phyloP scores from a whole-genome alignment of 176 grass and related monocot species.

The Aegilops speltoides region DNA sequence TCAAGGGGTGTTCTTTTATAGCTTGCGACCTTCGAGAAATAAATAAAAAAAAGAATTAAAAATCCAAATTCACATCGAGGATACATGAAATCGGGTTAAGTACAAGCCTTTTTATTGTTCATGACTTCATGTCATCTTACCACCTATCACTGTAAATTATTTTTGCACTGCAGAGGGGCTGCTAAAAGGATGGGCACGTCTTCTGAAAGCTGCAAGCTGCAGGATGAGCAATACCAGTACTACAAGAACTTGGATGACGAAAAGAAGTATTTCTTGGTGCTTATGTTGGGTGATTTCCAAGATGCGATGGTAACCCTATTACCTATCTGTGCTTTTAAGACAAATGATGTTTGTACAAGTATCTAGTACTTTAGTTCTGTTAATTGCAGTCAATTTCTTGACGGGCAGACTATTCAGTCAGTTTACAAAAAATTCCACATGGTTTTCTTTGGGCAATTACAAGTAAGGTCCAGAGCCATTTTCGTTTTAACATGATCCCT shows the following conservation, averaged over 20 bases:
- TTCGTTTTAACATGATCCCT: not conserved
- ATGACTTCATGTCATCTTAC: not conserved
- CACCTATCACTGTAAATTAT: too few species aligned
- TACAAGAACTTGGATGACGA: not conserved
- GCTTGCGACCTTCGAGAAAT: too few species aligned
- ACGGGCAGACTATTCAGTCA: not conserved
- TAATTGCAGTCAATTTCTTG: not conserved
- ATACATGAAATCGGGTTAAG: not conserved
- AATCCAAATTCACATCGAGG: not conserved
- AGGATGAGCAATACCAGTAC: not conserved
- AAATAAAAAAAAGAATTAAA: not conserved
- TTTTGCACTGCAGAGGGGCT: not conserved
- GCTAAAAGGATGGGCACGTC: not conserved
- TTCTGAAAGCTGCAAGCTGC: not conserved
- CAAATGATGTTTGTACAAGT: not conserved
- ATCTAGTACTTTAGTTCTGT: not conserved
- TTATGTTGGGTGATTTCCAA: slow-evolving; percentile 1
- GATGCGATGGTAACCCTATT: not conserved
- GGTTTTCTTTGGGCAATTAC: not conserved
- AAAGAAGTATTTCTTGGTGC: slow-evolving; percentile 1
- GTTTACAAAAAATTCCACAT: not conserved
- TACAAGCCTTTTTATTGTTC: not conserved
- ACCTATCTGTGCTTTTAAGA: not conserved
- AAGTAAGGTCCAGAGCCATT: not conserved
- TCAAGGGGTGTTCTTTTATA: not conserved